Conservation (phyloP, 2,329 filamentous ascomycete genomes). For the Neofusicoccum sp. region DNA sequence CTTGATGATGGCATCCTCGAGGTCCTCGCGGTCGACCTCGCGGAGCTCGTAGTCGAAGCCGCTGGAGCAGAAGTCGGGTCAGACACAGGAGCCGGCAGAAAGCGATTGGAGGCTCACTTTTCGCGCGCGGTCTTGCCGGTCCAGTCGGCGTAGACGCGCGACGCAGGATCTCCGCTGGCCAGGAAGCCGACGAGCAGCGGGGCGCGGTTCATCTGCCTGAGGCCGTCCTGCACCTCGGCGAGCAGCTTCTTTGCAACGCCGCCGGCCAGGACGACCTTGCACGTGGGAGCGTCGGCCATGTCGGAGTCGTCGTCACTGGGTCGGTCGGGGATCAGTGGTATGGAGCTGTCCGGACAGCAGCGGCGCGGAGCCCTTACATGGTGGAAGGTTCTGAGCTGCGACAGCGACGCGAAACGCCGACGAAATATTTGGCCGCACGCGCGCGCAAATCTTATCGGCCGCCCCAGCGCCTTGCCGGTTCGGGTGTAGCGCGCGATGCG, state of each 20-base stretch:
- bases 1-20: slow-evolving; percentile 82
- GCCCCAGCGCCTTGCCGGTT: slow-evolving; percentile 1
- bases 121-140: slow-evolving; percentile 94
- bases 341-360: not conserved
- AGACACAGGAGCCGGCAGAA: slow-evolving; percentile 1
- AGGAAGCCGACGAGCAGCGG: slow-evolving; percentile 88
- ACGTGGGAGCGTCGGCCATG: slow-evolving; percentile 50
- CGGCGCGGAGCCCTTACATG: not conserved
- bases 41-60: slow-evolving; percentile 88
- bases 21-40: slow-evolving; percentile 77
- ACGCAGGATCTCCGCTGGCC: slow-evolving; percentile 86
- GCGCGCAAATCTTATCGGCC: slow-evolving; percentile 14
- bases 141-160: slow-evolving; percentile 93
- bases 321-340: not conserved
- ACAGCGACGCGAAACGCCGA: slow-evolving; percentile 2
- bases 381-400: not conserved
- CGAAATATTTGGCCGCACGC: slow-evolving; percentile 10
- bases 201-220: slow-evolving; percentile 68
- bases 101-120: slow-evolving; percentile 64
- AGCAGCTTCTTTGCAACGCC: slow-evolving; percentile 82
- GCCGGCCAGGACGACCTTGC: slow-evolving; percentile 89
- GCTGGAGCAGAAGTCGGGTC: slow-evolving; percentile 36
- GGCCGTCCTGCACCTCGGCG: slow-evolving; percentile 71
- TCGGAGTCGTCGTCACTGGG: slow-evolving; percentile 5
- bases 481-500: slow-evolving; percentile 6